A percentile compares a stretch with the other conserved stretches of the same genome.
These are phyloP conservation scores for Globisporangium irregulare DNA, from an alignment of 352 stramenopile species.

Conservation along the genomic window DNA sequence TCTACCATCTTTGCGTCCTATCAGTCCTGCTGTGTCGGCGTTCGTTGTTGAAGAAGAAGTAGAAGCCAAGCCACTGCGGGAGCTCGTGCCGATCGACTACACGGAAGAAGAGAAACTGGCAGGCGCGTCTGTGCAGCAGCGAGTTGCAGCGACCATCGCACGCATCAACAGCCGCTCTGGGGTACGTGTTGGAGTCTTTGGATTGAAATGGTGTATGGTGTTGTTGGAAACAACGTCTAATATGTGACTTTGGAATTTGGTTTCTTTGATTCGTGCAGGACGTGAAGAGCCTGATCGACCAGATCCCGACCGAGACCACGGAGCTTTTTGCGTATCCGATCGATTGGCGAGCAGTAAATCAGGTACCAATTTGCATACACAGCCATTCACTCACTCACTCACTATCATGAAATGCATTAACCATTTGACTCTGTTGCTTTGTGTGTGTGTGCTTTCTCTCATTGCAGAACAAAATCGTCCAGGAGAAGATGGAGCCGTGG, in stretches of 20 bases:
- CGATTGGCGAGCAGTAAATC: slow-evolving; percentile 34
- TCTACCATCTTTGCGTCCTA: neutral
- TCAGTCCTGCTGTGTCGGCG: slow-evolving; percentile 17
- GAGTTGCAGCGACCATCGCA: slow-evolving; percentile 28
- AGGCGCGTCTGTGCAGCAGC: slow-evolving; percentile 21
- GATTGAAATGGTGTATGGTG: neutral
- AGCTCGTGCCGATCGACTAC: slow-evolving; percentile 51
- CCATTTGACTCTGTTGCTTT: neutral
- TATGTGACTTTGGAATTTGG: neutral
- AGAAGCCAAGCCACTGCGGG: slow-evolving; percentile 36
- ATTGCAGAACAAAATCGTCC: slow-evolving; percentile 25
- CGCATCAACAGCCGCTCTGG: slow-evolving; percentile 36
- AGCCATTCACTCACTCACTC: neutral
- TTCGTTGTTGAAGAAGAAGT: slow-evolving; percentile 42
- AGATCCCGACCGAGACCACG: slow-evolving; percentile 37
- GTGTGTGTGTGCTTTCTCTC: neutral
- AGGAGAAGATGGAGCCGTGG: slow-evolving; percentile 44
- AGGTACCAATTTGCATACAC: slow-evolving; percentile 10
- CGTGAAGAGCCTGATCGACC: slow-evolving; percentile 39
- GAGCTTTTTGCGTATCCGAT: slow-evolving; percentile 39
- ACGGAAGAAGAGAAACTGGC: slow-evolving; percentile 41
- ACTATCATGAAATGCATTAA: neutral
- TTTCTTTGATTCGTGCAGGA: slow-evolving; percentile 17
- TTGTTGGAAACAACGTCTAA: neutral
- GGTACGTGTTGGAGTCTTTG: slow-evolving; percentile 10